phyloP scores from a whole-genome alignment of 257 asterid species.

The Nicotiana sylvestris region DNA sequence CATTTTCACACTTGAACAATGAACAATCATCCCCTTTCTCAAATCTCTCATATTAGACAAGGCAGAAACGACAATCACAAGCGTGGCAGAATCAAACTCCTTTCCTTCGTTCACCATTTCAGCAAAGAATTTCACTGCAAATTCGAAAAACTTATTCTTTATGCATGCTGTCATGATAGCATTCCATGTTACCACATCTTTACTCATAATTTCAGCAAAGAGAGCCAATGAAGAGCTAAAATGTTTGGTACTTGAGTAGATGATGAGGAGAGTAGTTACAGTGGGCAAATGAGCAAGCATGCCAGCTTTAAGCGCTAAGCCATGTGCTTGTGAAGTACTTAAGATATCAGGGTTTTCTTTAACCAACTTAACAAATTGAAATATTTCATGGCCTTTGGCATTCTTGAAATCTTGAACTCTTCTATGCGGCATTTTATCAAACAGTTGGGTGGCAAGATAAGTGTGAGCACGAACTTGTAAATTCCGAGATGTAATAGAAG shows the following conservation, averaged over 20 bases:
- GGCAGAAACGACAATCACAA: constrained; percentile 38
- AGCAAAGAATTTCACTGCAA: constrained; percentile 32
- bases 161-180: constrained; percentile 61
- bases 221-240: constrained; percentile 35
- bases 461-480: background rate
- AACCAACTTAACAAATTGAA: constrained; percentile 31
- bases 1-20: constrained; percentile 46
- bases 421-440: constrained; percentile 37
- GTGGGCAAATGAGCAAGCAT: constrained; percentile 35
- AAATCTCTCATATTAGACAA: constrained; percentile 33
- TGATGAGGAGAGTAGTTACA: constrained; percentile 46
- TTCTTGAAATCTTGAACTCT: constrained; percentile 13
- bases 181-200: constrained; percentile 57
- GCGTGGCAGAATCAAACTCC: constrained; percentile 41
- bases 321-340: constrained; percentile 39
- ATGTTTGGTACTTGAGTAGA: constrained; percentile 45
- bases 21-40: constrained; percentile 36
- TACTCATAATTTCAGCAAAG: constrained; percentile 39
- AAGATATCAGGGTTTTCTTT: constrained; percentile 15
- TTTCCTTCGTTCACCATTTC: constrained; percentile 38
- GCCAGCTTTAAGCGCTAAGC: constrained; percentile 44
- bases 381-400: constrained; percentile 27
- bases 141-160: constrained; percentile 27
- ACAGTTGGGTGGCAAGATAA: constrained; percentile 23
- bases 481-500: background rate